Conservation (phyloP, 371 early-diverging fungal species). For the Lichtheimia ornata region DNA sequence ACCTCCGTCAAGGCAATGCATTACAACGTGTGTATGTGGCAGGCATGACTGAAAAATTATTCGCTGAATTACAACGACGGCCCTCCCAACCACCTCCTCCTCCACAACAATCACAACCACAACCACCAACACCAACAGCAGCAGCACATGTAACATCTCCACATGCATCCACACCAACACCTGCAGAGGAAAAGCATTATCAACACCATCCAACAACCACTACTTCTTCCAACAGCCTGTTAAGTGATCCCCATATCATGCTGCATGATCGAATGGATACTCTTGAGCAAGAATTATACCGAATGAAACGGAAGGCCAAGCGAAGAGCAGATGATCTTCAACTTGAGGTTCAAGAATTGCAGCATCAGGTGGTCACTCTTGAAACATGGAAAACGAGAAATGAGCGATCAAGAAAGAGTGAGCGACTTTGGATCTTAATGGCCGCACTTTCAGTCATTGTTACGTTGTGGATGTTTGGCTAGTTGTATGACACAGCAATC, state of each 20-base stretch:
- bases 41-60: conserved; percentile 40
- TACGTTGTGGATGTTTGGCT: conserved; percentile 9
- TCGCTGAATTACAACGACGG: conserved; percentile 23
- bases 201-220: conserved; percentile 9
- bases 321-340: conserved; percentile 33
- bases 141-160: conserved; percentile 4
- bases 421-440: conserved; percentile 41
- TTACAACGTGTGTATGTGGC: conserved; percentile 39
- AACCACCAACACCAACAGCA: neutral
- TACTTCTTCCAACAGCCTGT: conserved; percentile 6
- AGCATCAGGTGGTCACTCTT: conserved; percentile 29
- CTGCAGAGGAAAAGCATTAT: neutral
- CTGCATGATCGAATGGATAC: conserved; percentile 50
- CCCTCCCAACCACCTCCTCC: neutral
- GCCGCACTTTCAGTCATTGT: conserved; percentile 17
- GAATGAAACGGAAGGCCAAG: conserved; percentile 29
- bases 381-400: conserved; percentile 24
- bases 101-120: neutral
- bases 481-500: neutral
- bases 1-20: conserved; percentile 22
- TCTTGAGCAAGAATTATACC: conserved; percentile 42
- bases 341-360: conserved; percentile 23
- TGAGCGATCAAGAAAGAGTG: conserved; percentile 28
- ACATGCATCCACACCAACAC: neutral
- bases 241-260: conserved; percentile 29